Evolutionary conservation across 2,329 filamentous ascomycete genomes (phyloP).

Genomic region (Dactylellina haptotyla): DNA sequence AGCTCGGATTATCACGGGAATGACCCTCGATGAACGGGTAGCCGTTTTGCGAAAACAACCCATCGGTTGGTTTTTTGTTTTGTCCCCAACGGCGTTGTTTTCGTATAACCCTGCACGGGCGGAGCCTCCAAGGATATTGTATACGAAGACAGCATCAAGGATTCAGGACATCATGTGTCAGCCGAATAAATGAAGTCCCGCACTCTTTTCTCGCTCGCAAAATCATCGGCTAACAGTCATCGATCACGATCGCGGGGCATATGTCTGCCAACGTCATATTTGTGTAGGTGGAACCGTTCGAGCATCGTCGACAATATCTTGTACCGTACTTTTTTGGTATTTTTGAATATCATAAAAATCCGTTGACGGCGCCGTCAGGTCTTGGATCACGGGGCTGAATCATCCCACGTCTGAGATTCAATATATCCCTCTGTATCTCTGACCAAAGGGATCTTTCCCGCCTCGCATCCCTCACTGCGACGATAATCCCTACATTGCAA

Average conservation of each 20-base stretch:
- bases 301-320: too few relatives aligned
- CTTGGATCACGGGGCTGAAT: conserved; percentile 53
- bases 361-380: conserved; percentile 38
- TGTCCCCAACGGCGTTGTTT: conserved; percentile 31
- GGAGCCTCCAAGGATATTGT: conserved; percentile 53
- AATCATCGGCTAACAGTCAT: conserved; percentile 28
- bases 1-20: conserved; percentile 54
- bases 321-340: conserved; percentile 9
- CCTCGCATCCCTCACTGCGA: conserved; percentile 30
- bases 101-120: conserved; percentile 47
- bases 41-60: conserved; percentile 36
- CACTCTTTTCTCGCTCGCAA: conserved; percentile 43
- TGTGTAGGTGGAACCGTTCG: background rate
- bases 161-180: conserved; percentile 52
- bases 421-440: conserved; percentile 36
- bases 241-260: conserved; percentile 50
- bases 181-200: conserved; percentile 52
- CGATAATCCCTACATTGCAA: conserved; percentile 39
- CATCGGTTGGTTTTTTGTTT: conserved; percentile 19
- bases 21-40: conserved; percentile 37
- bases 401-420: conserved; percentile 50
- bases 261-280: conserved; percentile 48
- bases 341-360: conserved; percentile 13
- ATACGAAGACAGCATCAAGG: conserved; percentile 51
- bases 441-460: conserved; percentile 39